These are phyloP conservation scores for Xylaria hypoxylon DNA, from an alignment of 2,329 filamentous ascomycete genomes.

Conservation along the genomic window DNA sequence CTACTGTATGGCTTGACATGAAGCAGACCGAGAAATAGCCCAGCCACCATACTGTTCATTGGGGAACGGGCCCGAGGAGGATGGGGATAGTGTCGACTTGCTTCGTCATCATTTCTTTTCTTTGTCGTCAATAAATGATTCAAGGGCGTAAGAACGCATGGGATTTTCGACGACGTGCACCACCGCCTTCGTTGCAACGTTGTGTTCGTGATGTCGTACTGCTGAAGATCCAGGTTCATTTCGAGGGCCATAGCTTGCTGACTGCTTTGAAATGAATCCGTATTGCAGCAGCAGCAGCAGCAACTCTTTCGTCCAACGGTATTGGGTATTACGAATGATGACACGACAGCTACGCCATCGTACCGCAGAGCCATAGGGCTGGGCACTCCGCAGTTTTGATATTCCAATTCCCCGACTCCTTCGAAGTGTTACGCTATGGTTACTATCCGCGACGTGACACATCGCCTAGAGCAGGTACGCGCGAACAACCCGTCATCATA, in stretches of 20 bases:
- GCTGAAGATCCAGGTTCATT: not conserved
- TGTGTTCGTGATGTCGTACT: constrained; percentile 4
- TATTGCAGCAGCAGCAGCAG: too few relatives aligned
- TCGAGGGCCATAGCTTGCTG: constrained; percentile 15
- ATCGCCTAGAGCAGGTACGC: constrained; percentile 16
- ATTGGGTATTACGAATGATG: constrained; percentile 13
- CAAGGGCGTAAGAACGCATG: constrained; percentile 16
- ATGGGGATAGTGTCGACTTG: constrained; percentile 9
- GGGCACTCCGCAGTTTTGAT: constrained; percentile 1
- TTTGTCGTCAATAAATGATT: constrained; percentile 18
- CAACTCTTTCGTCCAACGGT: not conserved
- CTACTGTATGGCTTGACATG: constrained; percentile 8
- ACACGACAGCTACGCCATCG: constrained; percentile 13
- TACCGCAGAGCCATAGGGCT: constrained; percentile 32
- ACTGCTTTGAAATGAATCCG: constrained; percentile 14
- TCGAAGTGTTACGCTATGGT: not conserved
- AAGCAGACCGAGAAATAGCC: constrained; percentile 18
- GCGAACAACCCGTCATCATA: not conserved
- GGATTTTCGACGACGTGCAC: constrained; percentile 14
- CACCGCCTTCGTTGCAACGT: constrained; percentile 19
- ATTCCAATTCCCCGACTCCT: constrained; percentile 23
- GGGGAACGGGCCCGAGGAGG: constrained; percentile 22
- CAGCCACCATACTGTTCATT: constrained; percentile 1
- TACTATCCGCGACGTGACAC: constrained; percentile 3
- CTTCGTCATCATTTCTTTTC: constrained; percentile 13